Base-by-base conservation (phyloP, 2,329 filamentous ascomycete species). In the Geosmithia flava region DNA sequence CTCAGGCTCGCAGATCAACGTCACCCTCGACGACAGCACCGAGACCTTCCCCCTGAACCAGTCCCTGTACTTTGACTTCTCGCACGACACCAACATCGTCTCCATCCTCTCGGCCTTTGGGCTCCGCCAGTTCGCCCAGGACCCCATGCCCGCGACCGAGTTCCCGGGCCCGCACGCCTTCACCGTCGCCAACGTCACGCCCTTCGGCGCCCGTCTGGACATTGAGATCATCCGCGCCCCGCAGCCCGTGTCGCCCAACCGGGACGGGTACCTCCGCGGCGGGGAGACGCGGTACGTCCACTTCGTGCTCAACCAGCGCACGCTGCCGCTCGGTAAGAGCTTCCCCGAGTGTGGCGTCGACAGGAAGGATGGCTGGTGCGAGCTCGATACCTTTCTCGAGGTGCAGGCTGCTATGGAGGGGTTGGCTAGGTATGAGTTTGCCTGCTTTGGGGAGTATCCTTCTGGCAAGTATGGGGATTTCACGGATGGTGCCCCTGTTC, bases 331-430 rank as follows among this genome's bases (percentile, higher is more conserved):
- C 1, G 81, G 83, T 7, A 62, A 62, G 50, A 87, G 80, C 56
- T 81, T 86, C 51, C 63, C 74, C 1, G 75, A 80, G 50, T 89
- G 85, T 55, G 82, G 76, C 40, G 64, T 54, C 1, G 59, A 71
- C 11, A 67, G 85, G 4, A 74, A 80, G 42, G 85, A 89, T 60
- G 85, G 85, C 1, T 89, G 85, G 84, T 89, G 85, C 59, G 83
- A 88, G 58, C 61, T 89, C 45, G 71, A 72, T 3, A 80, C 80
- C 0, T 88, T 89, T 56, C 57, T 89, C 42, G 61, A 75, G 51
- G 68, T 80, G 5, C 79, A 84, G 64, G 69, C 78, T 51, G 67
- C 65, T 51, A 80, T 80, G 70, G 61, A 77, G 37, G 69, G 67
- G 17, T 64, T 71, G 52, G 81, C 82, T 3, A 63, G 76, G 55